phyloP scores from a whole-genome alignment of 208 protist genomes.

The Wallacemonas sp. region DNA sequence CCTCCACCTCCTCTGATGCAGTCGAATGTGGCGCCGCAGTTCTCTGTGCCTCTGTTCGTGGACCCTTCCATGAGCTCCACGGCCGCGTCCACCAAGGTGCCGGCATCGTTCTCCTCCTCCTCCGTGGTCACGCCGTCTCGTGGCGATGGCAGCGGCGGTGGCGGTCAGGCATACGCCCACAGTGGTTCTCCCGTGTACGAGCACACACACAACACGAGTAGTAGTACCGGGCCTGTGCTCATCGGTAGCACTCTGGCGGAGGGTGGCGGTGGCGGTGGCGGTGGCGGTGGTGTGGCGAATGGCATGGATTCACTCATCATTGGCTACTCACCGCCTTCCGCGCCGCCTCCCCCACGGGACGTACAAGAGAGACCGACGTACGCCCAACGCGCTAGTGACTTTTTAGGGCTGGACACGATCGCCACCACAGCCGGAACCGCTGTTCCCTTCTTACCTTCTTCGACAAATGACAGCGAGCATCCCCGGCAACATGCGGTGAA shows the following conservation, averaged over 20 bases:
- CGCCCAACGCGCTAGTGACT: constrained; percentile 8
- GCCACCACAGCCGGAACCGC: too few species aligned
- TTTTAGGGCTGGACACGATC: constrained; percentile 1
- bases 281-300: too few species aligned
- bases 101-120: not conserved
- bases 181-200: not conserved
- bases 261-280: not conserved
- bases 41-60: constrained; percentile 39
- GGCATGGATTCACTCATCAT: constrained; percentile 11
- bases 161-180: not conserved
- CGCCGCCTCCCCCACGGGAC: not conserved
- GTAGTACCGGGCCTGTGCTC: not conserved
- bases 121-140: not conserved
- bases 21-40: constrained; percentile 14
- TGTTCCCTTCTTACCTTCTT: too few species aligned
- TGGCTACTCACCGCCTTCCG: not conserved
- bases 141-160: not conserved
- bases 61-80: constrained; percentile 23
- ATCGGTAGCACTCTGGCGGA: not conserved
- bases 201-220: not conserved
- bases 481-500: not conserved
- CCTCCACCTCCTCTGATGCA: not conserved
- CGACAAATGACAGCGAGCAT: too few species aligned
- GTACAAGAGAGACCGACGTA: not conserved
- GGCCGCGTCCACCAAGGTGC: not conserved